phyloP scores from a whole-genome alignment of 192 early-diverging fungal species.

The Coemansia sp. region DNA sequence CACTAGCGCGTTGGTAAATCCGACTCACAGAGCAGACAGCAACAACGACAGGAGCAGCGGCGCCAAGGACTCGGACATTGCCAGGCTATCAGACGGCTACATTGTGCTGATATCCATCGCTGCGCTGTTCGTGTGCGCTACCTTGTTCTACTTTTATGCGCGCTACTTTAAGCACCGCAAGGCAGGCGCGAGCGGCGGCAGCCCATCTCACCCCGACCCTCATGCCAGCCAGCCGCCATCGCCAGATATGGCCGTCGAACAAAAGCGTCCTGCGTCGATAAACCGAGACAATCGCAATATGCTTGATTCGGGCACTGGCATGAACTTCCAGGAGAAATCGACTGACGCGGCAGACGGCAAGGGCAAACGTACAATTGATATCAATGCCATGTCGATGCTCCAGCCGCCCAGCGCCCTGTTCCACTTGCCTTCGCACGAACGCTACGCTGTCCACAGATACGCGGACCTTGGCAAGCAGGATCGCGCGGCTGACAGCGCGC shows the following conservation, averaged over 20 bases:
- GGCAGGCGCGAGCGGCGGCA: background rate
- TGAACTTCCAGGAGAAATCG: slow-evolving; percentile 14
- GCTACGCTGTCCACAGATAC: background rate
- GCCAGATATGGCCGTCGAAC: slow-evolving; percentile 1
- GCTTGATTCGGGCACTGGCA: slow-evolving; percentile 40
- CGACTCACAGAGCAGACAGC: background rate
- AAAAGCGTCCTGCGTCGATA: background rate
- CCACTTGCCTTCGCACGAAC: background rate
- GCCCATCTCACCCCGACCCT: background rate
- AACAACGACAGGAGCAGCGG: background rate
- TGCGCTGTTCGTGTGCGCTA: slow-evolving; percentile 19
- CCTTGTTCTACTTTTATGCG: slow-evolving; percentile 43
- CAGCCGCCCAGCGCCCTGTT: background rate
- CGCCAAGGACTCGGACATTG: background rate
- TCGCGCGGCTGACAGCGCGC: background rate
- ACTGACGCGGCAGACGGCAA: background rate
- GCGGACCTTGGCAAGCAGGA: slow-evolving; percentile 4
- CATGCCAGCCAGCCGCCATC: slow-evolving; percentile 1
- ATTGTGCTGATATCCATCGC: slow-evolving; percentile 41
- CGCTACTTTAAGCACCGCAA: slow-evolving; percentile 16
- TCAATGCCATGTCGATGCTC: slow-evolving; percentile 3
- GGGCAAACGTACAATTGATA: background rate
- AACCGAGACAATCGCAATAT: slow-evolving; percentile 1
- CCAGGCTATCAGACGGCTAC: slow-evolving; percentile 35
- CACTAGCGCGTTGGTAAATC: no score